Evolutionary conservation across 164 flowering plant species (phyloP).

Genomic region (Kingdonia uniflora): DNA sequence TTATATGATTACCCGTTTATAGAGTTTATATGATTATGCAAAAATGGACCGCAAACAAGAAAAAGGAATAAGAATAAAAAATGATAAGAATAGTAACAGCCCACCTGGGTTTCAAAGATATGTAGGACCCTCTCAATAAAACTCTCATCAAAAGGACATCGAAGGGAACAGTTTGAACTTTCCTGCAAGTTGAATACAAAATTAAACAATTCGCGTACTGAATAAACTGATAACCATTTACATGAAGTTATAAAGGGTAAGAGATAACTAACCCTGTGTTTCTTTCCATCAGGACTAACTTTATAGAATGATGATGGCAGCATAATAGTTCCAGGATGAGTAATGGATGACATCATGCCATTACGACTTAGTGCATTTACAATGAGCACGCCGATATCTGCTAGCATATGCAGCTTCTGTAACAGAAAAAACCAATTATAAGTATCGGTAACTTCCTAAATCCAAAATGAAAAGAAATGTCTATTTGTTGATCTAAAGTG

Average conservation of each 20-base stretch:
- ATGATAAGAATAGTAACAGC: no score
- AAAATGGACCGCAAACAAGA: background rate
- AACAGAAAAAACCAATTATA: constrained; percentile 3
- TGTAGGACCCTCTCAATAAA: constrained; percentile 28
- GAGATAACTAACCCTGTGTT: constrained; percentile 26
- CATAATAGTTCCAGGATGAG: constrained; percentile 34
- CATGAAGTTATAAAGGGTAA: no score
- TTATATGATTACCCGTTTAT: no score
- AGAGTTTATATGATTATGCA: background rate
- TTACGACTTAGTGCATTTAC: constrained; percentile 28
- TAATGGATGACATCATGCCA: constrained; percentile 18
- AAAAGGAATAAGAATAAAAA: background rate
- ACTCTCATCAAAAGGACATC: constrained; percentile 17
- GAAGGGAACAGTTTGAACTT: constrained; percentile 10
- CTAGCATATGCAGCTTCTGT: constrained; percentile 69
- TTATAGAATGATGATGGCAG: constrained; percentile 74
- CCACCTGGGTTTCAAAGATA: constrained; percentile 10
- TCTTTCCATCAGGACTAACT: constrained; percentile 18
- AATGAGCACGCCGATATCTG: constrained; percentile 51
- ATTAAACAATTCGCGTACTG: no score
- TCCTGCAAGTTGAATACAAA: constrained; percentile 24
- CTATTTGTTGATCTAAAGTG: background rate
- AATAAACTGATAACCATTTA: no score
- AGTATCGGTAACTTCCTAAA: background rate
- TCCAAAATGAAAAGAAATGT: no score